Evolutionary conservation across 805 yeast species (phyloP), one percentile per base, ranked within the genome.

Genomic region (Wickerhamiella domercqiae): DNA sequence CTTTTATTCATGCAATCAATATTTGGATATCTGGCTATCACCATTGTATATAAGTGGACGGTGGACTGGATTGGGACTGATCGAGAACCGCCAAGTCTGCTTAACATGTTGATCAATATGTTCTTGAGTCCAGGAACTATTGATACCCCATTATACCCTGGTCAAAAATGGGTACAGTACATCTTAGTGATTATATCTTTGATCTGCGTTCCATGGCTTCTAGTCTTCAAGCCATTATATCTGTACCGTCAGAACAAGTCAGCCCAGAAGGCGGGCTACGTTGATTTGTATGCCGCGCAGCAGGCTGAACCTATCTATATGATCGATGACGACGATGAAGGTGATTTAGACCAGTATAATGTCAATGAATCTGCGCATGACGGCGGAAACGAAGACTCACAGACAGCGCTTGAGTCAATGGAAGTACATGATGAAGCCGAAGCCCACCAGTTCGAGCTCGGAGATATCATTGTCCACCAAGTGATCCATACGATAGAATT

Each of bases 401-500:
- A n/a, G n/a, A n/a, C n/a, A n/a, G n/a, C n/a, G n/a, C n/a, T n/a
- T n/a, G n/a, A n/a, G n/a, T n/a, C n/a, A n/a, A 44, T 36, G 53
- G 52, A 46, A 37, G 52, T 44, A 37, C 57, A 45, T 42, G 64
- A 63, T 36, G 53, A 50, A 25, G 54, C 52, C 21, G 70, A 62
- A 25, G 69, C 66, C 45, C 71, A 65, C 24, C 72, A 62, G 32
- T 79, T 78, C 52, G 70, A 76, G 43, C 80, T 87, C 54, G 94
- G 96, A 32, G 98, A 87, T 52, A 73, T 87, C 14, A 78, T 87
- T 80, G 87, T 87, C 49, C 95, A 87, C 56, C 98, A 87, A 62
- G 94, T 87, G 15, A 87, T 87, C 48, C 97, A 90, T 57, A 90
- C 98, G 3, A 87, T 87, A 54, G 98, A 87, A 66, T 87, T 87